Conservation (phyloP, 2,329 filamentous ascomycete species). For the Paecilomyces variotii region DNA sequence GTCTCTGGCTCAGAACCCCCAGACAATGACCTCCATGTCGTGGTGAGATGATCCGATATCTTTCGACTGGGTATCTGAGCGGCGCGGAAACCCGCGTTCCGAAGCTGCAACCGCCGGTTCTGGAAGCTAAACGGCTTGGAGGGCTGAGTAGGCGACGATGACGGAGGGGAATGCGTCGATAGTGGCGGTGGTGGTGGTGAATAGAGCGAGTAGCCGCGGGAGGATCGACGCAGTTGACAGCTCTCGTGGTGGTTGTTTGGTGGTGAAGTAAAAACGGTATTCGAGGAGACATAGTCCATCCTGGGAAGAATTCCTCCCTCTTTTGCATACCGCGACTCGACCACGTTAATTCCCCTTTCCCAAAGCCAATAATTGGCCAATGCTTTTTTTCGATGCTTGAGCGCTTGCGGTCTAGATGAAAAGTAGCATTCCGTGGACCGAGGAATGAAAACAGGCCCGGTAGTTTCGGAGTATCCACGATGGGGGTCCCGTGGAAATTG, state of each 20-base stretch:
- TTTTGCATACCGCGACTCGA: neutral
- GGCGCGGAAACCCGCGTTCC: conserved; percentile 21
- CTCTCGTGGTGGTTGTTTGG: neutral
- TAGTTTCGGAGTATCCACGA: neutral
- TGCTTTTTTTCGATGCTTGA: neutral
- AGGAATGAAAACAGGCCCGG: neutral
- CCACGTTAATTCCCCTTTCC: neutral
- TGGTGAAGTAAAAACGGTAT: neutral
- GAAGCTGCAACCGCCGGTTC: conserved; percentile 19
- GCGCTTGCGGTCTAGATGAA: neutral
- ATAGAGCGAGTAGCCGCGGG: conserved; percentile 1
- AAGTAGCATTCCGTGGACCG: neutral
- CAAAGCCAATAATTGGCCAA: neutral
- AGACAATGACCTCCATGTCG: conserved; percentile 11
- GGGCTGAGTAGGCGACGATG: conserved; percentile 8
- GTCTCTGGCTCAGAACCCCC: conserved; percentile 9
- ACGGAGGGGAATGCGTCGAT: conserved; percentile 3
- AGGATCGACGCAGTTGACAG: conserved; percentile 1
- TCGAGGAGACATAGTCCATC: neutral
- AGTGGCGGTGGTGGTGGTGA: conserved; percentile 4
- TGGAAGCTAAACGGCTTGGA: conserved; percentile 16
- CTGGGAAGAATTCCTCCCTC: neutral
- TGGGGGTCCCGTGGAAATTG: neutral
- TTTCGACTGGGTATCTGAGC: conserved; percentile 12
- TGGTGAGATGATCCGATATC: conserved; percentile 12